Percentiles rank a stretch among this genome's conserved stretches.
These are phyloP conservation scores for Dictyostelium discoideum DNA, from an alignment of 78 protist genomes.

Conservation along the genomic window dicty_2.7 NC_007091.3:3117501-3118000, in stretches of 20 bases:
- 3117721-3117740: constrained; percentile 65
- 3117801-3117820: constrained; percentile 85
- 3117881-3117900: constrained; percentile 96
- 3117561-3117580: constrained; percentile 51
- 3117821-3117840: constrained; percentile 25
- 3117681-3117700: constrained; percentile 84
- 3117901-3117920: constrained; percentile 92
- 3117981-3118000: constrained; percentile 84
- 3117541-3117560: constrained; percentile 81
- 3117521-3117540: constrained; percentile 91
- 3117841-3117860: constrained; percentile 44
- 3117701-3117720: constrained; percentile 82
- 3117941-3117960: constrained; percentile 92
- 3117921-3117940: constrained; percentile 84
- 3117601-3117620: constrained; percentile 81
- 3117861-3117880: constrained; percentile 88
- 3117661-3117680: constrained; percentile 87
- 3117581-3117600: constrained; percentile 76
- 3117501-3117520: constrained; percentile 74
- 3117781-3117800: constrained; percentile 88
- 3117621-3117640: constrained; percentile 84
- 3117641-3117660: constrained; percentile 79
- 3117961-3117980: constrained; percentile 94
- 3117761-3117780: constrained; percentile 89
- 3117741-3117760: constrained; percentile 83